A percentile compares a stretch with the other conserved stretches of the same genome.
Evolutionary conservation across 208 protist genomes (phyloP).

Genomic region (Acanthamoeba royreba): DNA sequence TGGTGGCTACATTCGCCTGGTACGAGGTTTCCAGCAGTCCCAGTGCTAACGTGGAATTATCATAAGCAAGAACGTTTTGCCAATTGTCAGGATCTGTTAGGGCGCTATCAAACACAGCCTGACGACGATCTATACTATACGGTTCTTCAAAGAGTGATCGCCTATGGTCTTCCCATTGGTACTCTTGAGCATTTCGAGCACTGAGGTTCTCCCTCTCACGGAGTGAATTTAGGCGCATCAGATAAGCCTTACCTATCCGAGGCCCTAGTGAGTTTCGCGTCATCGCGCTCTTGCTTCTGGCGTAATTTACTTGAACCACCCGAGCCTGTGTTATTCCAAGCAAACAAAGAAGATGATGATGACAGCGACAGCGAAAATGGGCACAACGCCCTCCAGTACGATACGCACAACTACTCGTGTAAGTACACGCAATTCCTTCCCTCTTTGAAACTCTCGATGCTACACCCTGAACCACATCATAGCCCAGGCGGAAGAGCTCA

Average conservation of each 20-base stretch:
- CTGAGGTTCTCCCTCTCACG: not conserved
- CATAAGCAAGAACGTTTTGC: too few relatives aligned
- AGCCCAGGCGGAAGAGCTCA: too few relatives aligned
- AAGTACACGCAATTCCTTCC: not conserved
- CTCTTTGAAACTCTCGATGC: too few relatives aligned
- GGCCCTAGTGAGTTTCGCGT: not conserved
- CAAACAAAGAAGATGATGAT: not conserved
- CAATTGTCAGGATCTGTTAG: not conserved
- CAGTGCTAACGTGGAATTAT: too few relatives aligned
- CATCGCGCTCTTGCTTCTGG: not conserved
- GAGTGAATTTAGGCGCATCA: not conserved
- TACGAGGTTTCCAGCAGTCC: too few relatives aligned
- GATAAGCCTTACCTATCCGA: not conserved
- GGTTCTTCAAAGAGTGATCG: not conserved
- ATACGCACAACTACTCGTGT: not conserved
- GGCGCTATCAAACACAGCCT: not conserved
- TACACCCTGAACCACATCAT: too few relatives aligned
- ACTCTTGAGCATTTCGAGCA: not conserved
- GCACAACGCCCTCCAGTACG: too few relatives aligned
- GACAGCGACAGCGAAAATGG: not conserved
- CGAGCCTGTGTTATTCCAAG: not conserved
- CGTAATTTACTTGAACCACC: not conserved
- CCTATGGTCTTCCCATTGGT: not conserved
- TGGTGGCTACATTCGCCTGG: too few relatives aligned
- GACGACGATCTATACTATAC: slow-evolving; percentile 1